These are phyloP conservation scores for Escovopsis sp. DNA, from an alignment of 2,329 filamentous ascomycete genomes.

Conservation along the genomic window DNA sequence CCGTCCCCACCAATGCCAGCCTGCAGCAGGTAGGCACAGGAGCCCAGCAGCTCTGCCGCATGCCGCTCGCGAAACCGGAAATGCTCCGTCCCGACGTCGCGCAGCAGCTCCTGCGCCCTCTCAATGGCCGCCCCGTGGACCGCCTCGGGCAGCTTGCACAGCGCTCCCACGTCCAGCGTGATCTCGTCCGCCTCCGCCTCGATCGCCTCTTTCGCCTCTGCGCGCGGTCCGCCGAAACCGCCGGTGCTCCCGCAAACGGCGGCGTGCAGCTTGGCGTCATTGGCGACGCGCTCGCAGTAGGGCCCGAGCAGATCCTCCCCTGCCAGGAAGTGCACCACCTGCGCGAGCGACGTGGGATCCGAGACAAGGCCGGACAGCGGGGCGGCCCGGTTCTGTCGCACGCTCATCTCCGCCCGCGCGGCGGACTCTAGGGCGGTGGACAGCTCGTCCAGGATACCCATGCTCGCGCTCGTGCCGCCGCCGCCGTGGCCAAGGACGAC, in stretches of 20 bases:
- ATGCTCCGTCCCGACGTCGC: conserved; percentile 5
- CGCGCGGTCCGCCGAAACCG: too few species aligned
- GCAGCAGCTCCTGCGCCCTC: conserved; percentile 6
- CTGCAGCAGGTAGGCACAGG: conserved; percentile 5
- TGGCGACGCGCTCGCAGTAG: conserved; percentile 3
- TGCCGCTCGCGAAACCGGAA: conserved; percentile 11
- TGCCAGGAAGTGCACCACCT: conserved; percentile 6
- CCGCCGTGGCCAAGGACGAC: background rate
- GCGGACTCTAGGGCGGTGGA: conserved; percentile 10
- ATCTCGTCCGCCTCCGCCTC: conserved; percentile 1
- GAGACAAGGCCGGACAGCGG: conserved; percentile 6
- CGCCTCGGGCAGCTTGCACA: conserved; percentile 7
- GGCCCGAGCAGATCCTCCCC: conserved; percentile 8
- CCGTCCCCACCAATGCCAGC: too few species aligned
- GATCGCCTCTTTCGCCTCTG: too few species aligned
- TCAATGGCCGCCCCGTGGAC: conserved; percentile 6
- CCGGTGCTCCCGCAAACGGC: conserved; percentile 2
- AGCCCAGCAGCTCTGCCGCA: conserved; percentile 11
- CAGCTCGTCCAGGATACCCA: conserved; percentile 4
- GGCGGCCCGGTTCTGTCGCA: conserved; percentile 1
- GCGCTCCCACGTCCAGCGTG: conserved; percentile 3
- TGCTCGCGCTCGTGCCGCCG: background rate
- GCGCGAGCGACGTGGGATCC: conserved; percentile 4
- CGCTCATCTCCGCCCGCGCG: conserved; percentile 6
- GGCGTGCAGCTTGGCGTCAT: conserved; percentile 1